Conservation (phyloP, 148 eudicot genomes). For the Simmondsia chinensis region DNA sequence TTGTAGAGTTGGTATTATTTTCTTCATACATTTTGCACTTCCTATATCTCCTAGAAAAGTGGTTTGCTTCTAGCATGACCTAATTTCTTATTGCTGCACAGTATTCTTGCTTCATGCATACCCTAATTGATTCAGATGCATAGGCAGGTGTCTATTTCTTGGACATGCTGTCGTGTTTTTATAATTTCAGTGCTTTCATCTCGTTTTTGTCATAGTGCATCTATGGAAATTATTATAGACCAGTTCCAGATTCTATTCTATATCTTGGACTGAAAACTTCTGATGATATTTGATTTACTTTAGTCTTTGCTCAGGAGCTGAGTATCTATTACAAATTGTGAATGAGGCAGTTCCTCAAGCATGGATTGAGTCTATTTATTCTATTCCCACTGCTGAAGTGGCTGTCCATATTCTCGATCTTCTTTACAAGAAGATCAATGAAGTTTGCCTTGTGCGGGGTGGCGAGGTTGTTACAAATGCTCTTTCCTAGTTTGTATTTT, state of each 20-base stretch:
- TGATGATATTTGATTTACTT: conserved; percentile 27
- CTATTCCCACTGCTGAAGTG: conserved; percentile 66
- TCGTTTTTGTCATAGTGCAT: background rate
- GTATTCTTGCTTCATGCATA: background rate
- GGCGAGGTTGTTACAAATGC: conserved; percentile 57
- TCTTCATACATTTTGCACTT: too few species aligned
- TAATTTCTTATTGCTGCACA: too few species aligned
- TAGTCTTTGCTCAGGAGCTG: conserved; percentile 95
- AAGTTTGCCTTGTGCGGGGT: conserved; percentile 72
- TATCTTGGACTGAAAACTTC: conserved; percentile 9
- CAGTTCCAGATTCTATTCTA: background rate
- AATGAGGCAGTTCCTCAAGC: conserved; percentile 58
- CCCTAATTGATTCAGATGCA: too few species aligned
- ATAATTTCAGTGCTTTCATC: background rate
- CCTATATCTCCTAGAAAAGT: too few species aligned
- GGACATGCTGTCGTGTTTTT: too few species aligned
- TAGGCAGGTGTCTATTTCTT: too few species aligned
- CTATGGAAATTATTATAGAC: background rate
- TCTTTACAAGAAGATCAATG: conserved; percentile 69
- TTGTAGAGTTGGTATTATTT: too few species aligned
- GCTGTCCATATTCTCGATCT: conserved; percentile 68
- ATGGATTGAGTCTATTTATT: conserved; percentile 39
- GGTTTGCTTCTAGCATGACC: too few species aligned
- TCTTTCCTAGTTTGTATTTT: conserved; percentile 5
- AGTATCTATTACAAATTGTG: conserved; percentile 63